These are phyloP conservation scores for Phytophthora brassicae DNA, from an alignment of 352 stramenopile genomes.

Conservation along the genomic window DNA sequence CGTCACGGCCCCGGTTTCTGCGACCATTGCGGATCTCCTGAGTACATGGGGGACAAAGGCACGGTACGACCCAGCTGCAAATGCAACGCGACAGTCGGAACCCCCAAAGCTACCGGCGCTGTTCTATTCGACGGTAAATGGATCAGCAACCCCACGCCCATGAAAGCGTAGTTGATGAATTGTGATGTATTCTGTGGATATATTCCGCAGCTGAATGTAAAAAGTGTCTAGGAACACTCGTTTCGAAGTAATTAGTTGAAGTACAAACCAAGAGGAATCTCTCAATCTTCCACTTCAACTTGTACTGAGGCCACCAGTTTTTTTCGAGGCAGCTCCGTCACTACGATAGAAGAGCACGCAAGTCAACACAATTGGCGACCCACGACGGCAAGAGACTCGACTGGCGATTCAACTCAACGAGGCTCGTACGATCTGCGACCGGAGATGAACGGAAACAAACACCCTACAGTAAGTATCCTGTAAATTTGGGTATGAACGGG, in stretches of 20 bases:
- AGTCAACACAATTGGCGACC: slow-evolving; percentile 13
- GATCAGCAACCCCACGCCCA: slow-evolving; percentile 29
- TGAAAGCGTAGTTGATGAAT: slow-evolving; percentile 18
- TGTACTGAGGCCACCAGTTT: slow-evolving; percentile 9
- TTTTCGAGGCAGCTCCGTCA: slow-evolving; percentile 8
- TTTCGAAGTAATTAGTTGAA: no score
- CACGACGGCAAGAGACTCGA: slow-evolving; percentile 12
- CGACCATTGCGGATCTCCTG: slow-evolving; percentile 40
- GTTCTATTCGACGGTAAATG: slow-evolving; percentile 48
- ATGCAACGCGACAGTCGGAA: slow-evolving; percentile 24
- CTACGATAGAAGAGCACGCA: no score
- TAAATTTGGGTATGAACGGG: no score
- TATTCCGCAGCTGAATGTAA: slow-evolving; percentile 24
- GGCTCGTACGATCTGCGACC: background rate
- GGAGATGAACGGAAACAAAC: no score
- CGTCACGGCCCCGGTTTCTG: slow-evolving; percentile 34
- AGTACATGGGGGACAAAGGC: slow-evolving; percentile 48
- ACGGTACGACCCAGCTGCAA: slow-evolving; percentile 47
- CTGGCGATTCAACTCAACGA: slow-evolving; percentile 4
- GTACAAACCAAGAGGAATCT: no score
- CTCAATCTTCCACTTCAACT: slow-evolving; percentile 13
- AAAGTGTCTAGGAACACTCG: slow-evolving; percentile 10
- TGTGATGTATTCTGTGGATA: slow-evolving; percentile 23
- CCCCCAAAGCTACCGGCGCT: slow-evolving; percentile 22
- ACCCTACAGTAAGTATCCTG: no score